Percentiles rank a stretch among this genome's conserved stretches.
phyloP scores from a whole-genome alignment of 495 filamentous ascomycete species.

The Parathielavia hyrcaniae region DNA sequence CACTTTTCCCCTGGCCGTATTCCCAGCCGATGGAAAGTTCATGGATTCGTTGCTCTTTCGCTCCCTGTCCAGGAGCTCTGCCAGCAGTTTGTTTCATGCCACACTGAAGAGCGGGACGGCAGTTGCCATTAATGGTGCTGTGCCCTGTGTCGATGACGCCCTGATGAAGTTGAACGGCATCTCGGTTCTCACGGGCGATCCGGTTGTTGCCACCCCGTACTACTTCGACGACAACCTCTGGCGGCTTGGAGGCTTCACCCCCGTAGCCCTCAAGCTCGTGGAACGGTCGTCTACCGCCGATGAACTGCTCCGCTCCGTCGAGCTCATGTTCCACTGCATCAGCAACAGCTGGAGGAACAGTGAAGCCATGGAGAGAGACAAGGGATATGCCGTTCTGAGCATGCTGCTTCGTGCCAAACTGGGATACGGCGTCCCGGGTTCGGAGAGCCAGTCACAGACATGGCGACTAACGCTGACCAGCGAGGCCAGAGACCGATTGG shows the following conservation, averaged over 20 bases:
- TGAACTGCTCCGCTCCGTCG: constrained; percentile 65
- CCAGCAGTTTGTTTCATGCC: constrained; percentile 62
- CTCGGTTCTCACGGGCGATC: constrained; percentile 74
- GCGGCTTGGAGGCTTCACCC: constrained; percentile 81
- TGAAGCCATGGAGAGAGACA: constrained; percentile 95
- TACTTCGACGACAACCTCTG: constrained; percentile 88
- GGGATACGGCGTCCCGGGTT: constrained; percentile 43
- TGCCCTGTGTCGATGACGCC: constrained; percentile 85
- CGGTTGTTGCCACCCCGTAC: constrained; percentile 71
- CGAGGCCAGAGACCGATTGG: constrained; percentile 58
- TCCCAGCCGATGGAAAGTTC: constrained; percentile 68
- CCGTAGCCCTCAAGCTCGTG: constrained; percentile 74
- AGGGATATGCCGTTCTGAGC: constrained; percentile 85
- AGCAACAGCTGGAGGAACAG: constrained; percentile 93
- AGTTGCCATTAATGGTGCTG: constrained; percentile 79
- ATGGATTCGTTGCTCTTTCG: constrained; percentile 70
- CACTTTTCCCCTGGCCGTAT: constrained; percentile 67
- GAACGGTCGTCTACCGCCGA: constrained; percentile 65
- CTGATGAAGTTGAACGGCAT: constrained; percentile 70
- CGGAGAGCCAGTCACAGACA: constrained; percentile 36
- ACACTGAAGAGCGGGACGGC: constrained; percentile 68
- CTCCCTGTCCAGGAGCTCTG: constrained; percentile 67
- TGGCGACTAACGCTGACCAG: constrained; percentile 36
- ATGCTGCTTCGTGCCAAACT: constrained; percentile 71
- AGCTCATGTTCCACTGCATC: constrained; percentile 76